phyloP scores from a whole-genome alignment of 208 protist genomes.

The Leishmania major region DNA sequence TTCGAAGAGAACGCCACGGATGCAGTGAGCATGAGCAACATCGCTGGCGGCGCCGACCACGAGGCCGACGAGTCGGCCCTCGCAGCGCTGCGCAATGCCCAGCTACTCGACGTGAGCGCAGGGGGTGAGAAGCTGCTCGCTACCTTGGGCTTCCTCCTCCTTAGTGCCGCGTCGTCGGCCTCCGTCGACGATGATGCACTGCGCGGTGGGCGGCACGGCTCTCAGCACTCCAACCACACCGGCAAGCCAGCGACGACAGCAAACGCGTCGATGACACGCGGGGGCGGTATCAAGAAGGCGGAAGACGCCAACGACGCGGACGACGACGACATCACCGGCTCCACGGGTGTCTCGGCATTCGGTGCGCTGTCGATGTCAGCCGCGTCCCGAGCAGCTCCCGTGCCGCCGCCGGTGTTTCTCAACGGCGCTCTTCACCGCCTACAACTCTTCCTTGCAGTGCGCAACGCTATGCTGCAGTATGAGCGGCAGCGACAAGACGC shows the following conservation, averaged over 20 bases:
- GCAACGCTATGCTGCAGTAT: slow-evolving; percentile 28
- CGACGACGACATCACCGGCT: slow-evolving; percentile 2
- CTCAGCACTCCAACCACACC: neutral
- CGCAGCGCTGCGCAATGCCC: slow-evolving; percentile 5
- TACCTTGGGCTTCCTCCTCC: slow-evolving; percentile 6
- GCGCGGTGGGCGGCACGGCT: neutral
- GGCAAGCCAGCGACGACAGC: neutral
- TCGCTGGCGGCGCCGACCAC: neutral
- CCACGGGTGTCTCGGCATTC: neutral
- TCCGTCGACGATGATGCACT: neutral
- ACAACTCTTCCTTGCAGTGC: slow-evolving; percentile 20
- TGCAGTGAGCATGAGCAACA: neutral
- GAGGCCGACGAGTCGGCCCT: neutral
- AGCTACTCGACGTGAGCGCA: slow-evolving; percentile 3
- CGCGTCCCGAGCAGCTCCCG: neutral
- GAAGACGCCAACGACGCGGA: neutral
- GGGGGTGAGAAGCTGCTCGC: slow-evolving; percentile 3
- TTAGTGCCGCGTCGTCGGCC: neutral
- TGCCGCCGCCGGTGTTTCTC: slow-evolving; percentile 17
- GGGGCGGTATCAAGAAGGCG: too few species aligned
- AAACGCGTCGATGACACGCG: neutral
- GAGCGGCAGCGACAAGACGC: slow-evolving; percentile 26
- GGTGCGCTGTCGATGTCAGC: neutral
- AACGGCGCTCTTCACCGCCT: slow-evolving; percentile 21
- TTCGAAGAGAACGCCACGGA: neutral